Conservation (phyloP, 768 basidiomycete genomes). For the Boletus coccyginus region DNA sequence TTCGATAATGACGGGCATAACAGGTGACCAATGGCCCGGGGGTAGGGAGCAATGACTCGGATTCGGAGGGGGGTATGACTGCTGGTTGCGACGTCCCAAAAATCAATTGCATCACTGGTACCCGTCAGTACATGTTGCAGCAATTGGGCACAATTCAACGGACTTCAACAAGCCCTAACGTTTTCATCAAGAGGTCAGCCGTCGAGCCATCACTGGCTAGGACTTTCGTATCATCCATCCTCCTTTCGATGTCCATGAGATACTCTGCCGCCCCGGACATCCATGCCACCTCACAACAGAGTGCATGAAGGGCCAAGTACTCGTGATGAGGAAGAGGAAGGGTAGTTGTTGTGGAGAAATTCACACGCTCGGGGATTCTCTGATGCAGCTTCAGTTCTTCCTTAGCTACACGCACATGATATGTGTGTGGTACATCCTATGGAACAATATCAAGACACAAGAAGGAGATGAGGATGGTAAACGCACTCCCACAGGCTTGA, state of each 20-base stretch:
- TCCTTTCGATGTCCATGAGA: constrained; percentile 3
- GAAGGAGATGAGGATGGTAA: neutral
- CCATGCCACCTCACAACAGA: constrained; percentile 8
- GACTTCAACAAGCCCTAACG: too few relatives aligned
- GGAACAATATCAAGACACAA: neutral
- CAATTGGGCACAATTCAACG: too few relatives aligned
- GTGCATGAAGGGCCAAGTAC: constrained; percentile 2
- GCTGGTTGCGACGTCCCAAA: too few relatives aligned
- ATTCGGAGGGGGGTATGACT: too few relatives aligned
- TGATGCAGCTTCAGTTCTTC: neutral
- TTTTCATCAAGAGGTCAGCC: too few relatives aligned
- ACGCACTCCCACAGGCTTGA: constrained; percentile 4
- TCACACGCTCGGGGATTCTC: neutral
- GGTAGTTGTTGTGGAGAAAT: neutral
- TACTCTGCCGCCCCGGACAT: constrained; percentile 5
- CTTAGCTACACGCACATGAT: neutral
- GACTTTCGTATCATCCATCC: neutral
- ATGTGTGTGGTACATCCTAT: neutral
- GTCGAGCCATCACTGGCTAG: neutral
- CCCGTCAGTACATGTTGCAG: too few relatives aligned
- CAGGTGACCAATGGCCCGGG: constrained; percentile 40
- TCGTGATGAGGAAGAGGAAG: neutral
- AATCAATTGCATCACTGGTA: too few relatives aligned
- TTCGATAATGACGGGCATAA: constrained; percentile 84
- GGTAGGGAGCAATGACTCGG: too few relatives aligned